Base-by-base conservation (phyloP, 805 yeast genomes). In the Wickerhamiella brachini region DNA sequence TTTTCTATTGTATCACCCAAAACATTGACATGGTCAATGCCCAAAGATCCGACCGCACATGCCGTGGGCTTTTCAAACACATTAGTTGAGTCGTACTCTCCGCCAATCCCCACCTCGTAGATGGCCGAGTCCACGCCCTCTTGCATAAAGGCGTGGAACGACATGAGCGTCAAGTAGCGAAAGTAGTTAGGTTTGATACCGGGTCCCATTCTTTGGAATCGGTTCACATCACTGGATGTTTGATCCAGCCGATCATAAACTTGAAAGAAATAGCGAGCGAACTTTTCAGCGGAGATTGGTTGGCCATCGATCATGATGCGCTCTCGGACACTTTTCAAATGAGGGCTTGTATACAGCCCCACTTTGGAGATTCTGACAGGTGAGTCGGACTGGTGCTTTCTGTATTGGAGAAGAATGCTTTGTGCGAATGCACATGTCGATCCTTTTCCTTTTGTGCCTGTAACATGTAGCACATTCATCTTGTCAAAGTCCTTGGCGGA, bases 371-470 rank as follows among this genome's bases (percentile, higher is more conserved):
- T 68, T 29, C 64, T 58, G 13, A 59, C 56, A 10, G 49, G 21
- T 42, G 52, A 26, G 15, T 24, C 44, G 2, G 26, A 37, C 31
- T 51, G 17, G 53, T 65, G 55, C 24, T 67, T 69, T 7, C 46
- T 17, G 60, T 86, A 86, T 62, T 86, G 86, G 7, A 67, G 62
- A 54, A 94, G 66, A 41, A 94, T 86, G 2, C 93, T 79, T 60
- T 85, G 85, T 2, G 88, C 78, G 63, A 93, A 93, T 0, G 98
- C 96, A 67, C 97, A 90, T 0, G 97, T 90, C 0, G 97, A 88
- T 1, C 99, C 99, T 68, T 93, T 93, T 13, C 99, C 99, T 65
- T 93, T 93, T 1, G 99, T 93, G 20, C 99, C 99, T 0, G 99
- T 89, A 38, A 94, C 83, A 62, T 93, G 99, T 43, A 93, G 75